These are phyloP conservation scores for Auriscalpium orientale DNA, from an alignment of 768 basidiomycete species.

Conservation along the genomic window DNA sequence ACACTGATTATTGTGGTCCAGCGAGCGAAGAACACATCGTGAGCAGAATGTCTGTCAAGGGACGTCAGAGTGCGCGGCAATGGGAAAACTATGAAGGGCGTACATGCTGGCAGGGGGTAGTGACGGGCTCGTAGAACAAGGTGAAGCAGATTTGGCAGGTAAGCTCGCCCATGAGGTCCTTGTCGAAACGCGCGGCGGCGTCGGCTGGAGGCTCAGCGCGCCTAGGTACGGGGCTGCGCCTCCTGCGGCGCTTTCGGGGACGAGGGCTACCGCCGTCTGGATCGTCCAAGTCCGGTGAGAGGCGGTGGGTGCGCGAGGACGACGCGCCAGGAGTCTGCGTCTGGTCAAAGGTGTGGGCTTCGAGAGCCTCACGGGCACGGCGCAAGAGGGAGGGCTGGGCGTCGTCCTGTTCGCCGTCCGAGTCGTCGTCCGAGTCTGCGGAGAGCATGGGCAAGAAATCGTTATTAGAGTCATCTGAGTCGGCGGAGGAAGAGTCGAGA, in stretches of 20 bases:
- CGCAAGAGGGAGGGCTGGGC: conserved; percentile 22
- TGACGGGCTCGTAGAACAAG: conserved; percentile 78
- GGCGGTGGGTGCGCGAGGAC: conserved; percentile 15
- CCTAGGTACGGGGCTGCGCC: conserved; percentile 21
- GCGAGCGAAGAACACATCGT: conserved; percentile 80
- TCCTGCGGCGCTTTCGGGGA: conserved; percentile 21
- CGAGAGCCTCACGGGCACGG: too few relatives aligned
- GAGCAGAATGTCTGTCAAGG: conserved; percentile 75
- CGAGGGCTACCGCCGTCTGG: conserved; percentile 18
- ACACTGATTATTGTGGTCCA: conserved; percentile 79
- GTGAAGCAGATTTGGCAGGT: conserved; percentile 90
- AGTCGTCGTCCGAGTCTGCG: conserved; percentile 18
- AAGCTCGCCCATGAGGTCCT: conserved; percentile 60
- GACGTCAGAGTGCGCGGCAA: conserved; percentile 5
- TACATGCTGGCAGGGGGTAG: conserved; percentile 94
- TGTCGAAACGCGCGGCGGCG: conserved; percentile 39
- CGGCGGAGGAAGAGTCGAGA: background rate
- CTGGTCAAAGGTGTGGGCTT: too few relatives aligned
- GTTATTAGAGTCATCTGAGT: background rate
- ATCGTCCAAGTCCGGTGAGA: conserved; percentile 4
- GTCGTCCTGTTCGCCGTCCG: conserved; percentile 22
- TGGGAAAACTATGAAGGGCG: conserved; percentile 4
- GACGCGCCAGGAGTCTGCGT: conserved; percentile 29
- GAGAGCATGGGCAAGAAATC: background rate
- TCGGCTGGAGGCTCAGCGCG: conserved; percentile 20